Evolutionary conservation across 2,329 filamentous ascomycete genomes (phyloP), one percentile per base, ranked within the genome.

Genomic region (Aspergillus candidus): DNA sequence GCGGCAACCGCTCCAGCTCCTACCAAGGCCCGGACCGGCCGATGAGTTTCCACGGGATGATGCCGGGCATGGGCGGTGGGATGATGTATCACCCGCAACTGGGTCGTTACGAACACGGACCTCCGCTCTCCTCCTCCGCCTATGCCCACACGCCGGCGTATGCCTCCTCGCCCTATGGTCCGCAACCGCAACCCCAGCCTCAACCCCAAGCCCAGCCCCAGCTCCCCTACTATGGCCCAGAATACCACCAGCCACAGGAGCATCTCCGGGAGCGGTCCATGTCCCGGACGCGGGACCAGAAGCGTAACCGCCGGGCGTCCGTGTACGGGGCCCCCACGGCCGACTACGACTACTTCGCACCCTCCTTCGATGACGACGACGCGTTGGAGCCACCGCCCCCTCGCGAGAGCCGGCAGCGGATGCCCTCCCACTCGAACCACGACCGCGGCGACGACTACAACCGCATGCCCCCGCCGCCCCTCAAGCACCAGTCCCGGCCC

Each of bases 401-500:
- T 27, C 60, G 58, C 34, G 58, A 66, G 33, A 32, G 50, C 22
- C 61, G 62, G 32, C 54, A 56, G 4, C 60, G 63, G 15, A 55
- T 55, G 29, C 52, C 62, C n/a, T 53, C 58, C 43, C 58, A 56
- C 36, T 52, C 51, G 29, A 44, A 46, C 11, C 58, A 56, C 38
- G 58, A 61, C 10, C 59, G 54, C 12, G 66, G 67, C 35, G 68
- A 72, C 43, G 69, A 71, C 37, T 69, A 58, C 41, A 67, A 69
- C 47, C 63, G 55, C 40, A 70, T 71, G 66, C 68, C 67, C 35
- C 69, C 66, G 5, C 68, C 69, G n/a, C 60, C 61, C 4, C 43
- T 54, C 14, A 66, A 60, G 42, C 41, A 49, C 31, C 62, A 54
- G 40, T 46, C 54, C 27, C 43, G 52, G 29, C 57, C 57, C 6